Percentiles rank a stretch among this genome's conserved stretches.
These are phyloP conservation scores for Gastrodia elata DNA, from an alignment of 106 monocot genomes.

Conservation along the genomic window DNA sequence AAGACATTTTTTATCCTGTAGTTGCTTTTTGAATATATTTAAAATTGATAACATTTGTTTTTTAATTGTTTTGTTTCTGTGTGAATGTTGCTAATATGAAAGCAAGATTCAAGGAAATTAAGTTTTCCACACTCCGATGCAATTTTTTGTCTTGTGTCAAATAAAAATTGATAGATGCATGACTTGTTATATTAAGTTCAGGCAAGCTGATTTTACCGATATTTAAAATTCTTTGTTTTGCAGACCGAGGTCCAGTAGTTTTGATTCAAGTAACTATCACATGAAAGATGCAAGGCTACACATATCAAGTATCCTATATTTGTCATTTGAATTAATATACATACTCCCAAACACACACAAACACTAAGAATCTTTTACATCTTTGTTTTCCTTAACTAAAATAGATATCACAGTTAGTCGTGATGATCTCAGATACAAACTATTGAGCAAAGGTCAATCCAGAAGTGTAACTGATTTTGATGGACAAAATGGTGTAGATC, in stretches of 20 bases:
- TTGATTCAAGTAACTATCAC: slow-evolving; percentile 20
- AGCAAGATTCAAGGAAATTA: background rate
- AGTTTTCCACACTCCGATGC: background rate
- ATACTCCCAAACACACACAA: background rate
- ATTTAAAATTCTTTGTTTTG: background rate
- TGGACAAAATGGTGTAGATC: slow-evolving; percentile 31
- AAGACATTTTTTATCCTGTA: background rate
- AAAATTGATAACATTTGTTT: background rate
- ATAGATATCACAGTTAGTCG: slow-evolving; percentile 43
- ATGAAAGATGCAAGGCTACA: slow-evolving; percentile 20
- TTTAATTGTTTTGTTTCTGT: background rate
- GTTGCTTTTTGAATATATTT: background rate
- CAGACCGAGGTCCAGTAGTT: slow-evolving; percentile 44
- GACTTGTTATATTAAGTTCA: background rate
- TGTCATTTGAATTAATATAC: background rate
- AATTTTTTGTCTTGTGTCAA: background rate
- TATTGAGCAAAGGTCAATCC: slow-evolving; percentile 46
- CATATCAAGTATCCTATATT: slow-evolving; percentile 32
- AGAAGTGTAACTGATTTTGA: slow-evolving; percentile 15
- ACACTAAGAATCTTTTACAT: background rate
- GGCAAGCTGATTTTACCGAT: background rate
- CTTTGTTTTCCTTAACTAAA: slow-evolving; percentile 21
- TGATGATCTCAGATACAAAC: slow-evolving; percentile 79
- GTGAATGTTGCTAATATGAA: background rate
- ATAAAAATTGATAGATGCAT: background rate